A percentile compares a stretch with the other conserved stretches of the same genome.
Conservation (phyloP, 768 basidiomycete genomes). For the Coprinopsis strossmayeri region DNA sequence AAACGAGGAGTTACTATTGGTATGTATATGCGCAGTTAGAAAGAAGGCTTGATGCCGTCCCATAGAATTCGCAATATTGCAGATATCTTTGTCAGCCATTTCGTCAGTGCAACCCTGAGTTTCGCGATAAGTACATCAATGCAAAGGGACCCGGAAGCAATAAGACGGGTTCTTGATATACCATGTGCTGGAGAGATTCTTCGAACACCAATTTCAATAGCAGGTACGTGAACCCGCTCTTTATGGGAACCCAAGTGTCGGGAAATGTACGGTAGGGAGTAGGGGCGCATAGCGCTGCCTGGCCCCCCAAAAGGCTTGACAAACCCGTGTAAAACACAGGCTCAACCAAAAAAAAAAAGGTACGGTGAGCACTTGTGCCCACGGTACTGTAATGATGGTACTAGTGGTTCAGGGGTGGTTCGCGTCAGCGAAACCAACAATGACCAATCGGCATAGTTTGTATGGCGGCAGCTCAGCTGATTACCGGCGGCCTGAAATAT, state of each 20-base stretch:
- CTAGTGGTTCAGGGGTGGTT: not conserved
- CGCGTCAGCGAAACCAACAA: not conserved
- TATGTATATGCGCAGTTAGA: no score
- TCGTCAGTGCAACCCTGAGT: constrained; percentile 3
- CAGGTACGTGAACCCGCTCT: not conserved
- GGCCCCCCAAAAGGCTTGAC: no score
- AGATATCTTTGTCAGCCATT: constrained; percentile 11
- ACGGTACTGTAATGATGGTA: not conserved
- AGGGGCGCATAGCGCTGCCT: no score
- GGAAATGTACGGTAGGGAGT: no score
- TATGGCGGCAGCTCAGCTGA: not conserved
- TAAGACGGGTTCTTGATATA: not conserved
- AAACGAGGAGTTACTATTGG: no score
- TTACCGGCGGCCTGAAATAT: not conserved
- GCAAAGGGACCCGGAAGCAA: constrained; percentile 2
- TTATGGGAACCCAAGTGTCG: no score
- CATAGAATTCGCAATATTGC: constrained; percentile 8
- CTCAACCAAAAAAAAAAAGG: no score
- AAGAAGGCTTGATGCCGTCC: no score
- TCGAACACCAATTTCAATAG: not conserved
- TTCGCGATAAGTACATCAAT: constrained; percentile 2
- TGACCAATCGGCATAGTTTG: not conserved
- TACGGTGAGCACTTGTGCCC: no score
- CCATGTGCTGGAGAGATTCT: not conserved
- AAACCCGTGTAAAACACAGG: no score